A percentile compares a stretch with the other conserved stretches of the same genome.
Evolutionary conservation across 371 early-diverging fungal genomes (phyloP).

Genomic region (Zychaea mexicana): DNA sequence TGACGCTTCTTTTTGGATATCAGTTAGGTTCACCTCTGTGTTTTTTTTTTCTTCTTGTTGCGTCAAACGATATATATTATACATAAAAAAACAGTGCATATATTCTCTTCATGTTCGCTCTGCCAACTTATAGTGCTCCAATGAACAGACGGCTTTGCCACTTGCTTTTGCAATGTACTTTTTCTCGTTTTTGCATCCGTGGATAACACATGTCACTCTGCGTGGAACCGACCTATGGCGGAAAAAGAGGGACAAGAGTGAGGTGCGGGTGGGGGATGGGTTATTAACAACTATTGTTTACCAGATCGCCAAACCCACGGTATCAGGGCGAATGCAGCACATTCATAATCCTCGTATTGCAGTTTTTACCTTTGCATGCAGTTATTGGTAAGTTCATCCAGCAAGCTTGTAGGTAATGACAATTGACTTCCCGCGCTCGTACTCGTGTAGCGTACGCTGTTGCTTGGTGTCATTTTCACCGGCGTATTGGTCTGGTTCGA

Average conservation of each 20-base stretch:
- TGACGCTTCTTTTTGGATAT: no score
- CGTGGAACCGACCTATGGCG: neutral
- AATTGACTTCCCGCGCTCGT: conserved; percentile 15
- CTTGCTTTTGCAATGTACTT: conserved; percentile 42
- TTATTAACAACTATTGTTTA: no score
- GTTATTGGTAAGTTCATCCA: neutral
- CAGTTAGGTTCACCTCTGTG: no score
- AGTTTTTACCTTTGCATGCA: neutral
- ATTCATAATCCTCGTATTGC: no score
- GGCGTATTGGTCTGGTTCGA: conserved; percentile 17
- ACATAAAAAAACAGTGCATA: neutral
- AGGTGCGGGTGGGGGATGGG: no score
- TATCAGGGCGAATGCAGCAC: no score
- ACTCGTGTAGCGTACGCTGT: conserved; percentile 15
- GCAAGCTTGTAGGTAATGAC: neutral
- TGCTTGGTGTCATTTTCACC: neutral
- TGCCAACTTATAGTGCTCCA: conserved; percentile 43
- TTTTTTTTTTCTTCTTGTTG: neutral
- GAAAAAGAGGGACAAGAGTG: neutral
- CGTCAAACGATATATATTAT: neutral
- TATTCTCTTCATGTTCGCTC: conserved; percentile 13
- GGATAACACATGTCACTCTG: conserved; percentile 21
- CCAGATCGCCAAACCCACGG: no score
- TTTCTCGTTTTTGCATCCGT: conserved; percentile 34
- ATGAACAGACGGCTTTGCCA: conserved; percentile 45